Conservation (phyloP, 2,329 filamentous ascomycete genomes). For the Xylariaceae sp. region DNA sequence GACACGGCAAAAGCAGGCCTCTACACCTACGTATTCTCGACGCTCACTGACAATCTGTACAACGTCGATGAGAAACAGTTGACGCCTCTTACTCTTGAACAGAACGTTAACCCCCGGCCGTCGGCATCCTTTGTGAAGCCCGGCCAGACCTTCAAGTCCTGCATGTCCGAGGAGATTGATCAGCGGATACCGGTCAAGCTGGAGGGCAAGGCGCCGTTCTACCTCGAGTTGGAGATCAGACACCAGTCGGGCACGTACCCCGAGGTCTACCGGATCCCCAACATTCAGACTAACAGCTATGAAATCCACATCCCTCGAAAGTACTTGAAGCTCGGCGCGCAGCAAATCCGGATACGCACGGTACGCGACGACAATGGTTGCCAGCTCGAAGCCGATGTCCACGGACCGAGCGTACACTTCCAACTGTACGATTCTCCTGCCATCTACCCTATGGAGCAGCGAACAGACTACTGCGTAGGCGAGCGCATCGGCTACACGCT, state of each 20-base stretch:
- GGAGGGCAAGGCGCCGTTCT: constrained; percentile 80
- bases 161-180: constrained; percentile 76
- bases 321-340: constrained; percentile 80
- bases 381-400: constrained; percentile 67
- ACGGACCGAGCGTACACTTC: constrained; percentile 75
- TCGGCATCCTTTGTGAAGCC: constrained; percentile 76
- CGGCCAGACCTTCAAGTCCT: constrained; percentile 93
- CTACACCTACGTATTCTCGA: constrained; percentile 81
- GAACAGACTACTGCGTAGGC: constrained; percentile 87
- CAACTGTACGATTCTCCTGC: constrained; percentile 89
- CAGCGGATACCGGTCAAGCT: constrained; percentile 85
- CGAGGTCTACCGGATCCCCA: constrained; percentile 74
- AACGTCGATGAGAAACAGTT: constrained; percentile 63
- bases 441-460: constrained; percentile 80
- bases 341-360: constrained; percentile 81
- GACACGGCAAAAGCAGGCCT: constrained; percentile 78
- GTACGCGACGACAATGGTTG: constrained; percentile 85
- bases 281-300: constrained; percentile 69
- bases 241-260: constrained; percentile 76
- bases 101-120: constrained; percentile 79
- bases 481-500: constrained; percentile 91
- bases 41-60: constrained; percentile 82
- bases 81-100: constrained; percentile 64
- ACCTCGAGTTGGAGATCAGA: constrained; percentile 86
- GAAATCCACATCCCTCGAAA: constrained; percentile 79